Evolutionary conservation across 2,329 filamentous ascomycete genomes (phyloP).

Genomic region (Didymellaceae sp.): DNA sequence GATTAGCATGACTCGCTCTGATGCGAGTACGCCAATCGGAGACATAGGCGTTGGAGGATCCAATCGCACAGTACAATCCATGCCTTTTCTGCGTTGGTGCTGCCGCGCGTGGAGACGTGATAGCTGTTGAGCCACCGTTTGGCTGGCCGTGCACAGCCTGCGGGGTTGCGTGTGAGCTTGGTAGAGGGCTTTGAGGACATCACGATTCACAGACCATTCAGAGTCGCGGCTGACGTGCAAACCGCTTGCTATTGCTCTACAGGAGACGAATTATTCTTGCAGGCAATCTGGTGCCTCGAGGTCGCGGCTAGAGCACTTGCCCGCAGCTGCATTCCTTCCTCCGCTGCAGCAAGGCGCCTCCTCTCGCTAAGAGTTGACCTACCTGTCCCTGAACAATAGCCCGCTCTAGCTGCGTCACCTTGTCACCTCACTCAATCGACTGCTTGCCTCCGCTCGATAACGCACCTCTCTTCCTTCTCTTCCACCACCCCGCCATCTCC

Average conservation of each 20-base stretch:
- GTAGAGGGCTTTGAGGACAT: constrained; percentile 23
- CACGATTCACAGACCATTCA: constrained; percentile 10
- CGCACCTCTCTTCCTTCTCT: constrained; percentile 29
- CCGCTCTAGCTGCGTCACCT: constrained; percentile 23
- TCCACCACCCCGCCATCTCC: constrained; percentile 22
- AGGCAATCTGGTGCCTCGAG: background rate
- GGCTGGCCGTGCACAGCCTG: constrained; percentile 26
- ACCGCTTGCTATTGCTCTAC: constrained; percentile 18
- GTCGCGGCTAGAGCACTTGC: constrained; percentile 3
- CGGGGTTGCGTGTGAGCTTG: constrained; percentile 23
- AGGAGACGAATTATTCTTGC: background rate
- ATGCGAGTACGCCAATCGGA: constrained; percentile 13
- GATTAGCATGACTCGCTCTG: constrained; percentile 11
- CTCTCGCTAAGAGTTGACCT: constrained; percentile 43
- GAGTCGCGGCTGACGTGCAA: constrained; percentile 15
- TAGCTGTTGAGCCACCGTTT: constrained; percentile 19
- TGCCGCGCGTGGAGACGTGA: constrained; percentile 12
- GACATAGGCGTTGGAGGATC: constrained; percentile 6
- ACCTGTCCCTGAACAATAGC: constrained; percentile 34
- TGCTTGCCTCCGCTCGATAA: constrained; percentile 24
- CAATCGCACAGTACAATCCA: constrained; percentile 9
- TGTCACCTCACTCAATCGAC: constrained; percentile 31
- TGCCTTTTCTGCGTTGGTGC: constrained; percentile 13
- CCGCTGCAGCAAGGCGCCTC: constrained; percentile 34
- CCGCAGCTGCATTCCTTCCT: constrained; percentile 26